Base-by-base conservation (phyloP, 2,329 filamentous ascomycete species). In the Exophiala phaeomuriformis region DNA sequence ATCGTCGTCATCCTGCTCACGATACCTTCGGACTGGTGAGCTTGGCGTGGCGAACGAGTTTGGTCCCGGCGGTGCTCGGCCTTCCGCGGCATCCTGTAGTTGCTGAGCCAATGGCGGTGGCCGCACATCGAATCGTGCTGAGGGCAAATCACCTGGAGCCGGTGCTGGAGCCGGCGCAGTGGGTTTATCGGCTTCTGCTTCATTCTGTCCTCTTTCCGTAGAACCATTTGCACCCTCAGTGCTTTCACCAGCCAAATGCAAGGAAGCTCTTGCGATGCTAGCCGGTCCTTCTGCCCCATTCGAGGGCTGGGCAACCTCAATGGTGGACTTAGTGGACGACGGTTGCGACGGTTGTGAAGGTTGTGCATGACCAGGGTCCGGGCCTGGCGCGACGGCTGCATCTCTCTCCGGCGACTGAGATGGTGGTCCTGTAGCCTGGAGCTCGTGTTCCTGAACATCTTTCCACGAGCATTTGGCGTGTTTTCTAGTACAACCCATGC, bases 381-480 rank as follows among this genome's bases (percentile, higher is more conserved):
- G 36, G 10, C 36, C 10, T 6, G 47, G 46, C 60, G 60, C 12
- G 49, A 60, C 5, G 47, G 50, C 48, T 30, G 56, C 37, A 45
- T 61, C 27, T 56, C 55, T 30, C 50, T 51, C 47, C 61, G 68
- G 28, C 55, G 51, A 19, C 19, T 19, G 19, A 68, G 45, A 19
- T 19, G 12, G 31, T 9, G 12, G 46, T n/a, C 41, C 47, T 2
- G 45, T 46, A 40, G 49, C 28, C 19, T 64, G 66, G 7, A 81
- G 59, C 63, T 95, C 90, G 2, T 85, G 84, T 32, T 88, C 82
- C 10, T 81, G 83, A n/a, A 93, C 81, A 42, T 86, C 82, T 61
- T 84, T 86, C 89, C 89, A 95, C 9, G 83, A 84, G 67, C 89
- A 95, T 64, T 90, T 90, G 19, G 88, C 88, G 66, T 95, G 89